Evolutionary conservation across 306 rosid genomes (phyloP), one percentile per base, ranked within the genome.

Genomic region (Cucumis cinereus): DNA sequence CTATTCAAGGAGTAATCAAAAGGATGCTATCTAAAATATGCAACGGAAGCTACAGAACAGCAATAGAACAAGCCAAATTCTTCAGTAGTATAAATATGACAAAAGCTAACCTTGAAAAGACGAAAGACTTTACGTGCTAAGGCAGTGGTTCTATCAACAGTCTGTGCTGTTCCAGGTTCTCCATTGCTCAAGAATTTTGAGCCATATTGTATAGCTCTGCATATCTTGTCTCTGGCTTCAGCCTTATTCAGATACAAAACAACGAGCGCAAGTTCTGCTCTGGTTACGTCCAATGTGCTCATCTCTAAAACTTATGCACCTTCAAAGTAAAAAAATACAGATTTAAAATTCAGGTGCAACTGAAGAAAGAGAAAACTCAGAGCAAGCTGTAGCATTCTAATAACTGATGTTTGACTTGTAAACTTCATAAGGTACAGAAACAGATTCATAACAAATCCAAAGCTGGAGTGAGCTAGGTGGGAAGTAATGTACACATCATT

Each of bases 141-240:
- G 92, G 92, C 91, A 85, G 99, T 95, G 14, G 92, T 77, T 83
- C 89, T 92, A 84, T 95, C 99, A 53, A 95, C 96, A 79, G 81
- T 92, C 81, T 95, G 99, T 56, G 98, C 98, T 0, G 92, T 85
- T 49, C 99, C 99, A 41, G 99, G 87, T 74, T 95, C 84, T 77
- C 99, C 99, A 30, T 95, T 82, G 85, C 99, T 90, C 86, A 95
- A 78, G 85, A 89, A 95, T 73, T 95, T 95, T 60, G 99, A 95
- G 68, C 99, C 99, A 84, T 95, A 95, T 49, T 95, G 99, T 78
- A 95, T 95, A 56, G 97, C 93, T 78, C 99, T 89, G 88, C 99
- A 95, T 79, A 95, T 89, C 88, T 95, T 95, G 95, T 95, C 99
- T 87, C 99, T 92, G 75, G 98, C 76, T 85, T 95, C 99, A 73